phyloP scores from a whole-genome alignment of 2,329 filamentous ascomycete species.

The Penicillium decumbens region DNA sequence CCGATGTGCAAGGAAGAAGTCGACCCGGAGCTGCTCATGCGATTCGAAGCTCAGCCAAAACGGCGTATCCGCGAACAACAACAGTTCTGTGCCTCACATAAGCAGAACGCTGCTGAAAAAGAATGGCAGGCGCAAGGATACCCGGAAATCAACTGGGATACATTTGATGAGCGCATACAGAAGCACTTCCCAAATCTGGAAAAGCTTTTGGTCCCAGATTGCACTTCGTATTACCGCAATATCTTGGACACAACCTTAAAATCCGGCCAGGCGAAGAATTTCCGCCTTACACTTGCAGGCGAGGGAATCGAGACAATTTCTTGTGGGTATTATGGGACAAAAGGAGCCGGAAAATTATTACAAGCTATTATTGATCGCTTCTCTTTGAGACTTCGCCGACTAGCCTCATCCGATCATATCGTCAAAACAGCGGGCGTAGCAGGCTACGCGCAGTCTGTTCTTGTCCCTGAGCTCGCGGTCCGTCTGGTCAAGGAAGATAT shows the following conservation, averaged over 20 bases:
- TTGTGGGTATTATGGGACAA: slow-evolving; percentile 79
- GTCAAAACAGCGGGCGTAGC: slow-evolving; percentile 63
- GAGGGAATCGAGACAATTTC: slow-evolving; percentile 52
- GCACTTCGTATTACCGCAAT: slow-evolving; percentile 57
- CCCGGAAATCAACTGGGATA: slow-evolving; percentile 66
- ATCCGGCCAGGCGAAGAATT: slow-evolving; percentile 55
- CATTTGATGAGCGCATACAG: slow-evolving; percentile 56
- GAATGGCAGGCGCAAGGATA: slow-evolving; percentile 56
- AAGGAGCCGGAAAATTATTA: slow-evolving; percentile 64
- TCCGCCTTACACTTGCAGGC: slow-evolving; percentile 51
- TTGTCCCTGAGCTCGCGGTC: slow-evolving; percentile 66
- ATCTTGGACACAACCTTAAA: slow-evolving; percentile 53
- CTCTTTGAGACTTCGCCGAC: slow-evolving; percentile 56
- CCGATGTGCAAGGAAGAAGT: slow-evolving; percentile 64
- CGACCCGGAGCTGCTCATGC: slow-evolving; percentile 51
- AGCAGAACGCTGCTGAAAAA: slow-evolving; percentile 49
- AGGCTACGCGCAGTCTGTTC: slow-evolving; percentile 66
- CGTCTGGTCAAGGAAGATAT: slow-evolving; percentile 58
- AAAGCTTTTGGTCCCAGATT: slow-evolving; percentile 52
- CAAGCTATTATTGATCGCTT: slow-evolving; percentile 60
- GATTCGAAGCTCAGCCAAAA: slow-evolving; percentile 42
- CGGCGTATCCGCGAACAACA: slow-evolving; percentile 36
- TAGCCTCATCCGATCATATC: slow-evolving; percentile 60
- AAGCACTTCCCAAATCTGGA: slow-evolving; percentile 54
- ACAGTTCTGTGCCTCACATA: slow-evolving; percentile 62